Conservation (phyloP, 768 basidiomycete species). For the Suillus discolor region DNA sequence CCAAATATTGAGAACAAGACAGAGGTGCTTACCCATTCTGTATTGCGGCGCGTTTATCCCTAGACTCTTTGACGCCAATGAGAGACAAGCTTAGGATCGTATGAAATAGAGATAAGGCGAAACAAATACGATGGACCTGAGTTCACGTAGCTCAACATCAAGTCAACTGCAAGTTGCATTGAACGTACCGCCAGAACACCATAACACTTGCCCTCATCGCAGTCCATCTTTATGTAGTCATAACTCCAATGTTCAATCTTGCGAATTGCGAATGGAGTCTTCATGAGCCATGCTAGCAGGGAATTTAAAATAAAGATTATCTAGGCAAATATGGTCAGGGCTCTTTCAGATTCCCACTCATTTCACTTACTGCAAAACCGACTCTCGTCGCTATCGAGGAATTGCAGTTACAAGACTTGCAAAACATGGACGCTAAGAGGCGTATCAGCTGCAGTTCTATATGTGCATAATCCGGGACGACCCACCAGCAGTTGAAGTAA, state of each 20-base stretch:
- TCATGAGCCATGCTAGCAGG: slow-evolving; percentile 96
- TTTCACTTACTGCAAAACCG: slow-evolving; percentile 78
- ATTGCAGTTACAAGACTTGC: slow-evolving; percentile 99
- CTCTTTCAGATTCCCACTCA: background rate
- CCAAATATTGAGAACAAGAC: slow-evolving; percentile 6
- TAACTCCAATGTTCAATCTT: slow-evolving; percentile 91
- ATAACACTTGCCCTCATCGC: slow-evolving; percentile 90
- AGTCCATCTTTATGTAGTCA: slow-evolving; percentile 99
- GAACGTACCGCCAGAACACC: slow-evolving; percentile 87
- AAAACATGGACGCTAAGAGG: slow-evolving; percentile 85
- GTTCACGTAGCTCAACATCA: slow-evolving; percentile 8
- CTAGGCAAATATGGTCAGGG: slow-evolving; percentile 39
- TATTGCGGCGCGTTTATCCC: slow-evolving; percentile 89
- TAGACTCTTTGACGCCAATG: slow-evolving; percentile 87
- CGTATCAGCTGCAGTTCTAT: slow-evolving; percentile 10
- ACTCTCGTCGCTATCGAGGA: slow-evolving; percentile 97
- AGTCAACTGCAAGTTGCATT: slow-evolving; percentile 3
- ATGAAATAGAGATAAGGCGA: slow-evolving; percentile 90
- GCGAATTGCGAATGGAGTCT: slow-evolving; percentile 83
- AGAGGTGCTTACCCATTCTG: slow-evolving; percentile 82
- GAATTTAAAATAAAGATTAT: slow-evolving; percentile 96
- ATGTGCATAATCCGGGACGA: slow-evolving; percentile 11
- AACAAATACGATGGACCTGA: slow-evolving; percentile 94
- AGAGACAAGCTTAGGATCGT: slow-evolving; percentile 76
- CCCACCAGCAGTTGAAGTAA: slow-evolving; percentile 81